phyloP scores from a whole-genome alignment of 1,139 yeast species.

The Yarrowia galli region DNA sequence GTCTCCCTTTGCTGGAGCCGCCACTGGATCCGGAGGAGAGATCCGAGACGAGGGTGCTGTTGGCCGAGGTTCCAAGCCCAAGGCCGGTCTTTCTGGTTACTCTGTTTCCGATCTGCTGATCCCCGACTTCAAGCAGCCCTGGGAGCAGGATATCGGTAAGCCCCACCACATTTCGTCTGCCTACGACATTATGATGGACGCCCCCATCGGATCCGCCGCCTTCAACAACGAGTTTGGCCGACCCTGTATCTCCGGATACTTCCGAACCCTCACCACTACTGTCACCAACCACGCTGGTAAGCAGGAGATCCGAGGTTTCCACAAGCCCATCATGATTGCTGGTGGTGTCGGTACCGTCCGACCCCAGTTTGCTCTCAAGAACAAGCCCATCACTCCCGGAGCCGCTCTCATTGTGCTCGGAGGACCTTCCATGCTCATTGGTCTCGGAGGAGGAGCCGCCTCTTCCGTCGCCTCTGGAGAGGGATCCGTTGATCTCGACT shows the following conservation, averaged over 20 bases:
- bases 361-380: conserved; percentile 90
- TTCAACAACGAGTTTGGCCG: conserved; percentile 99
- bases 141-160: conserved; percentile 90
- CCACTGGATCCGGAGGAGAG: conserved; percentile 99
- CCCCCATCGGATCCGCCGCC: conserved; percentile 97
- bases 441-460: conserved; percentile 99
- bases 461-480: conserved; percentile 95
- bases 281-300: conserved; percentile 69
- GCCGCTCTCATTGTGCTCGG: conserved; percentile 93
- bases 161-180: conserved; percentile 94
- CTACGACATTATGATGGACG: conserved; percentile 93
- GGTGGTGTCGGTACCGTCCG: conserved; percentile 99
- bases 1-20: conserved; percentile 99
- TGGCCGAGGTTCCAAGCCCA: conserved; percentile 96
- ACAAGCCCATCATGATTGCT: conserved; percentile 98
- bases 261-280: conserved; percentile 89
- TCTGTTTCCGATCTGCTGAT: conserved; percentile 90
- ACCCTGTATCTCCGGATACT: conserved; percentile 96
- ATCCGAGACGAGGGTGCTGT: conserved; percentile 99
- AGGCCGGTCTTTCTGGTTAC: conserved; percentile 95
- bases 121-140: conserved; percentile 87
- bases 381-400: conserved; percentile 88
- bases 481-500: conserved; percentile 93
- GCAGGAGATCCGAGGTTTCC: conserved; percentile 90
- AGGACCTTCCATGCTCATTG: conserved; percentile 98